phyloP scores from a whole-genome alignment of 202 grass and related monocot genomes.

The Eragrostis tef region DNA sequence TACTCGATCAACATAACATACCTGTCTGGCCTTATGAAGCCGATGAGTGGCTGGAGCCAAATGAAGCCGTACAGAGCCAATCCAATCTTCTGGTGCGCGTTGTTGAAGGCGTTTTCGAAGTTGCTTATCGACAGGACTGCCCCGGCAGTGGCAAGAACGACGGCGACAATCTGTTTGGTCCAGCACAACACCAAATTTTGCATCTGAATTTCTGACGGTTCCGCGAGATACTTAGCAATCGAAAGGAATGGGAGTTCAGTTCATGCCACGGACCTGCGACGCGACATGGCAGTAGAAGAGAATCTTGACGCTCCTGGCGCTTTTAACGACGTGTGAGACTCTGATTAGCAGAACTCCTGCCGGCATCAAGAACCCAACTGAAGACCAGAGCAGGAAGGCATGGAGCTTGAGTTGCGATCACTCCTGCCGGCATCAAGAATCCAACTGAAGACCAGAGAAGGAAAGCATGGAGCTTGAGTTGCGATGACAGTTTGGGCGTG shows the following conservation, averaged over 20 bases:
- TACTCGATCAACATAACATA: not conserved
- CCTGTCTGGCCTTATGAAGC: conserved; percentile 83
- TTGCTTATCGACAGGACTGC: conserved; percentile 77
- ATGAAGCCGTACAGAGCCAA: conserved; percentile 78
- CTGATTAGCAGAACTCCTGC: conserved; percentile 76
- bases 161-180: conserved; percentile 60
- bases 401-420: conserved; percentile 87
- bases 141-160: conserved; percentile 71
- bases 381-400: conserved; percentile 85
- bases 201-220: not conserved
- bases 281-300: conserved; percentile 86
- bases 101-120: conserved; percentile 96
- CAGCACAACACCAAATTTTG: not conserved
- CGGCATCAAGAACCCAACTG: conserved; percentile 85
- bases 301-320: conserved; percentile 51
- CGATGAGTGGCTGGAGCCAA: conserved; percentile 84
- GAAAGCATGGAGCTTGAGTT: conserved; percentile 85
- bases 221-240: not conserved
- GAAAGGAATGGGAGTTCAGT: not conserved
- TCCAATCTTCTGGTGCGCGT: conserved; percentile 86
- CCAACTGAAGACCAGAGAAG: conserved; percentile 85
- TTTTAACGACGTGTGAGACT: conserved; percentile 56
- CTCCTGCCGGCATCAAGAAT: conserved; percentile 82
- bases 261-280: conserved; percentile 56
- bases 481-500: conserved; percentile 67